A percentile compares a stretch with the other conserved stretches of the same genome.
Evolutionary conservation across 768 basidiomycete genomes (phyloP).

Genomic region (Amanita fuliginea): DNA sequence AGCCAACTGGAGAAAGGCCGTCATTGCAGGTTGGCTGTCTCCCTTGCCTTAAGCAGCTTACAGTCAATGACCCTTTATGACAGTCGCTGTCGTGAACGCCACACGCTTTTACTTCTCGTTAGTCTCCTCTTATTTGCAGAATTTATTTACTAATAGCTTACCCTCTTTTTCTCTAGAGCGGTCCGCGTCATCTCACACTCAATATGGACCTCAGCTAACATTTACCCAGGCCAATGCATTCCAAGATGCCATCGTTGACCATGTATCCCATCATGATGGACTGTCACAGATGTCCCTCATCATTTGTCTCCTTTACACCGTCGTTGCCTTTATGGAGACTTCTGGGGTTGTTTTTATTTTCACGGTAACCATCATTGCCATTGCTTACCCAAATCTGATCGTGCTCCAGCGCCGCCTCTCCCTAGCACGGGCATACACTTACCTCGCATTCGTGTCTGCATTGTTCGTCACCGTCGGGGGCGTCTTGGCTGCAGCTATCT

Average conservation of each 20-base stretch:
- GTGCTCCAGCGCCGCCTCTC: slow-evolving; percentile 14
- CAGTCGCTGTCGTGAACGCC: slow-evolving; percentile 29
- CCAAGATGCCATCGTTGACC: slow-evolving; percentile 24
- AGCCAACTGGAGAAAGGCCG: slow-evolving; percentile 29
- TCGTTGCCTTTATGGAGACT: slow-evolving; percentile 2
- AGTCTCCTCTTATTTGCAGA: slow-evolving; percentile 8
- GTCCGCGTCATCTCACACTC: slow-evolving; percentile 9
- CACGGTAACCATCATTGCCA: slow-evolving; percentile 10
- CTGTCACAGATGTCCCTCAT: slow-evolving; percentile 25
- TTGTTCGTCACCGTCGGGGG: slow-evolving; percentile 24
- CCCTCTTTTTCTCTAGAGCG: slow-evolving; percentile 11
- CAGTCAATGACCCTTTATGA: neutral
- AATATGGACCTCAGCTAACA: neutral
- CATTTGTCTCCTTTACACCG: slow-evolving; percentile 18
- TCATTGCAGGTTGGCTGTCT: slow-evolving; percentile 23
- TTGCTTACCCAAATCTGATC: neutral
- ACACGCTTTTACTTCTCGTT: slow-evolving; percentile 27
- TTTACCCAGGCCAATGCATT: slow-evolving; percentile 20
- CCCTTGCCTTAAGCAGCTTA: neutral
- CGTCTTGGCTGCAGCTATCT: slow-evolving; percentile 23
- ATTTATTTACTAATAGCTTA: neutral
- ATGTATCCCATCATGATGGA: slow-evolving; percentile 18
- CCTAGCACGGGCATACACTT: slow-evolving; percentile 12
- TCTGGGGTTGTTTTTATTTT: slow-evolving; percentile 3
- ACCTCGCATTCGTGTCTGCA: slow-evolving; percentile 22